phyloP scores from a whole-genome alignment of 2,329 filamentous ascomycete species.

The Zalaria obscura region DNA sequence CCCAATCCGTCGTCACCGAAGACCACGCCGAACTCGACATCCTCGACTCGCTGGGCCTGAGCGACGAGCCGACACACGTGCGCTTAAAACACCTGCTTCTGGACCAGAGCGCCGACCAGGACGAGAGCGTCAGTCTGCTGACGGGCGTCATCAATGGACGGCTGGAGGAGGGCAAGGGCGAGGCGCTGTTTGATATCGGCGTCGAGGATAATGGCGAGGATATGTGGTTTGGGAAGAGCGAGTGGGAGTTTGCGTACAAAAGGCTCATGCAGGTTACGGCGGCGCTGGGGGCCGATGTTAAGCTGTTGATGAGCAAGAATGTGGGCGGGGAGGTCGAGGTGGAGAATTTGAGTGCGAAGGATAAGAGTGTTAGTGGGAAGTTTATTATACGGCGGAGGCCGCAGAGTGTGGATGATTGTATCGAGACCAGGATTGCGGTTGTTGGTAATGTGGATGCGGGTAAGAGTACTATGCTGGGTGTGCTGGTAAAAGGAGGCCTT shows the following conservation, averaged over 20 bases:
- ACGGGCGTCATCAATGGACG: constrained; percentile 51
- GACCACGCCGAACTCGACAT: constrained; percentile 85
- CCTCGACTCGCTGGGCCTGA: constrained; percentile 62
- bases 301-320: constrained; percentile 78
- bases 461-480: constrained; percentile 90
- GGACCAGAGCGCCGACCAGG: constrained; percentile 36
- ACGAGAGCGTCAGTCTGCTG: constrained; percentile 49
- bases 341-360: constrained; percentile 47
- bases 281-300: constrained; percentile 56
- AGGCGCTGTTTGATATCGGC: constrained; percentile 83
- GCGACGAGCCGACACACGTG: constrained; percentile 53
- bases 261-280: constrained; percentile 53
- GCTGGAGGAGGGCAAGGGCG: constrained; percentile 71
- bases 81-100: constrained; percentile 67
- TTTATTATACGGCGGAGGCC: constrained; percentile 67
- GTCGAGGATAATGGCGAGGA: constrained; percentile 80
- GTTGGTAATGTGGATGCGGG: constrained; percentile 97
- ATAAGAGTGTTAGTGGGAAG: constrained; percentile 70
- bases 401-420: constrained; percentile 65
- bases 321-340: constrained; percentile 67
- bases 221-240: constrained; percentile 58
- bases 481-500: constrained; percentile 86
- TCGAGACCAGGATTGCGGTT: constrained; percentile 91
- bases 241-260: constrained; percentile 61
- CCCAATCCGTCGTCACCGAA: constrained; percentile 27